Base-by-base conservation (phyloP, 345 rosid genomes). In the Linum tenue region DNA sequence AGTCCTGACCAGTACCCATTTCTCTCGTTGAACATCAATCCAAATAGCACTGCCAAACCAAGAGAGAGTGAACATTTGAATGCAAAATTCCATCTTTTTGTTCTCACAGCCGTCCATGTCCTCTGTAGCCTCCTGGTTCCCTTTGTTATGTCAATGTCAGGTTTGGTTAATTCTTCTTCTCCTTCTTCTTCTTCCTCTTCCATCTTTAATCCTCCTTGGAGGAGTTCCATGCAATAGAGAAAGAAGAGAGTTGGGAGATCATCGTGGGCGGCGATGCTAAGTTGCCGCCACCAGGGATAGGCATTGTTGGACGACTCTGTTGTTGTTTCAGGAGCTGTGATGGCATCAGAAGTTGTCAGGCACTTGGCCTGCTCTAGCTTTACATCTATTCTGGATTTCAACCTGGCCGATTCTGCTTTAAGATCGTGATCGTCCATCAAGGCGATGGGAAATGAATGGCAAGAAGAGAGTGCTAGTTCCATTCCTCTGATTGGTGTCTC, bases 1-100 rank as follows among this genome's bases (percentile, higher is more conserved):
- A 87, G 79, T 55, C 95, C 95, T 16, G 95, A 83, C 95, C 95
- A 87, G 50, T 83, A 80, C n/a, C 86, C 95, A 42, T 83, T 76
- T 61, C 79, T 42, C 57, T 41, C 83, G 67, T 82, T 72, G 67
- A 78, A 87, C 40, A 80, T 55, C 55, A 85, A 60, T 41, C 95
- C 95, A 42, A 87, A 76, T 5, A 85, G 73, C 38, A 85, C 88
- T 0, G 90, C 86, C 1, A 85, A 76, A 69, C 90, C 90, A 8
- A 85, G 72, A 53, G 95, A 79, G 50, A 83, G 22, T 0, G 95
- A 85, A 72, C 95, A 85, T 62, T 82, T 82, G 0, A 69, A n/a
- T 69, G 88, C 90, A 64, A 83, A 85, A 2, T 72, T 57, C 78
- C 83, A 72, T 56, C 70, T 77, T 56, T 82, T 72, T 67, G 65